phyloP scores from a whole-genome alignment of 23 red algal species.

The Pyropia yezoensis region DNA sequence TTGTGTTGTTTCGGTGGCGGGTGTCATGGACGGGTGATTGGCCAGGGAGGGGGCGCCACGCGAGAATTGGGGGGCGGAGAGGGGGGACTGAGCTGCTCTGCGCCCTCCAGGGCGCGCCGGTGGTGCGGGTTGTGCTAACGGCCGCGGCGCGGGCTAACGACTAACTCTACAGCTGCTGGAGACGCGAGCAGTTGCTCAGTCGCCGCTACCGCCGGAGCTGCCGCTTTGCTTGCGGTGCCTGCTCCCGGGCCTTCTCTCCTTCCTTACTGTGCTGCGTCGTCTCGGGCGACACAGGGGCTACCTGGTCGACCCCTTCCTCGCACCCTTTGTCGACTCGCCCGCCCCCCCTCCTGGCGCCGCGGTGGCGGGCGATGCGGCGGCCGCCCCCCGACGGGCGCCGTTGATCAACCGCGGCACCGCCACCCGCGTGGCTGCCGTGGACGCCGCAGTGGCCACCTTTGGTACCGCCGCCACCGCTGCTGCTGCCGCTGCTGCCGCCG shows the following conservation, averaged over 20 bases:
- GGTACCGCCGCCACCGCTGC: not conserved
- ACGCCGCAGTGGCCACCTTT: slow-evolving; percentile 29
- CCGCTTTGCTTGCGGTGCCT: too few species aligned
- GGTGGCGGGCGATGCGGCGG: not conserved
- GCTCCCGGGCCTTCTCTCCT: not conserved
- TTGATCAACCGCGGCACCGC: slow-evolving; percentile 59
- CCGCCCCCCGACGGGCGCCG: slow-evolving; percentile 17
- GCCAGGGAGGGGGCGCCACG: too few species aligned
- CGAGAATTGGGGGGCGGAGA: too few species aligned
- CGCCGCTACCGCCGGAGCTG: too few species aligned
- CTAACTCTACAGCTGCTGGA: too few species aligned
- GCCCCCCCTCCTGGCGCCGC: not conserved
- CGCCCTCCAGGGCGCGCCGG: too few species aligned
- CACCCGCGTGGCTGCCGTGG: slow-evolving; percentile 30
- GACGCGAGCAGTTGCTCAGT: too few species aligned
- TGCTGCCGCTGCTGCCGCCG: slow-evolving; percentile 5
- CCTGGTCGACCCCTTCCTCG: slow-evolving; percentile 11
- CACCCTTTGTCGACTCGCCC: not conserved
- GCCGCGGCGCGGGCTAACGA: too few species aligned
- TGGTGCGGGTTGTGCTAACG: too few species aligned
- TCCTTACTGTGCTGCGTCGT: not conserved
- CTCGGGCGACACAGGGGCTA: slow-evolving; percentile 1
- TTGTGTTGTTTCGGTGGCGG: too few species aligned
- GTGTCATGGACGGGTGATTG: too few species aligned
- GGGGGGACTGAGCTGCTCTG: too few species aligned